Evolutionary conservation across 768 basidiomycete genomes (phyloP).

Genomic region (Vararia minispora): DNA sequence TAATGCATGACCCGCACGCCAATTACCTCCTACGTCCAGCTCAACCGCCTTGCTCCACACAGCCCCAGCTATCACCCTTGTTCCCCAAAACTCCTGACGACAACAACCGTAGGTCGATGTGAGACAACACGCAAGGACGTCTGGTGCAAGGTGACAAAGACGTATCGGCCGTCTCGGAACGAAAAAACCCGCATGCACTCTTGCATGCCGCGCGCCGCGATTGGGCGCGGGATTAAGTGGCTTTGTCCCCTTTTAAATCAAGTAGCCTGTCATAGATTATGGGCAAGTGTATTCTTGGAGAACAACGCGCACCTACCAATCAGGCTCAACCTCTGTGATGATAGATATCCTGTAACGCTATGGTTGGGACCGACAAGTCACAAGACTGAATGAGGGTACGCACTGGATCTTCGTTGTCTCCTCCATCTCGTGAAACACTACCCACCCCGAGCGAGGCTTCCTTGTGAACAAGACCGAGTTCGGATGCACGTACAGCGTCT

Average conservation of each 20-base stretch:
- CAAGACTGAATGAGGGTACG: slow-evolving; percentile 17
- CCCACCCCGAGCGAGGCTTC: slow-evolving; percentile 85
- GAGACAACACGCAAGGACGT: no score
- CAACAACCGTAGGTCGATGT: no score
- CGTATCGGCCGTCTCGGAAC: no score
- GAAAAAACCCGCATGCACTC: no score
- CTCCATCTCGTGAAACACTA: slow-evolving; percentile 91
- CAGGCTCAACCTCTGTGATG: slow-evolving; percentile 88
- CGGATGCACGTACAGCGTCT: slow-evolving; percentile 88
- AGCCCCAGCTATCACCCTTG: no score
- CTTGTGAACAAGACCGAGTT: slow-evolving; percentile 91
- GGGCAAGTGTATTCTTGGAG: not conserved
- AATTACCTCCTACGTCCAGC: no score
- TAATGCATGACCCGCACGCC: no score
- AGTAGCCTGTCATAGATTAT: slow-evolving; percentile 5
- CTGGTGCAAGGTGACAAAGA: no score
- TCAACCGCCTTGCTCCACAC: no score
- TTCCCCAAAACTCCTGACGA: no score
- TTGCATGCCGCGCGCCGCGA: no score
- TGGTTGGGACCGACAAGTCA: slow-evolving; percentile 12
- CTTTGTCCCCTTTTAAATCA: slow-evolving; percentile 1
- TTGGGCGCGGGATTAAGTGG: no score
- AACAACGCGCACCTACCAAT: slow-evolving; percentile 48
- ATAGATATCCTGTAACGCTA: slow-evolving; percentile 62
- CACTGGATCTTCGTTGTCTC: slow-evolving; percentile 94